Evolutionary conservation across 140 eudicot species (phyloP), one percentile per base, ranked within the genome.

Genomic region (Senecio squalidus): DNA sequence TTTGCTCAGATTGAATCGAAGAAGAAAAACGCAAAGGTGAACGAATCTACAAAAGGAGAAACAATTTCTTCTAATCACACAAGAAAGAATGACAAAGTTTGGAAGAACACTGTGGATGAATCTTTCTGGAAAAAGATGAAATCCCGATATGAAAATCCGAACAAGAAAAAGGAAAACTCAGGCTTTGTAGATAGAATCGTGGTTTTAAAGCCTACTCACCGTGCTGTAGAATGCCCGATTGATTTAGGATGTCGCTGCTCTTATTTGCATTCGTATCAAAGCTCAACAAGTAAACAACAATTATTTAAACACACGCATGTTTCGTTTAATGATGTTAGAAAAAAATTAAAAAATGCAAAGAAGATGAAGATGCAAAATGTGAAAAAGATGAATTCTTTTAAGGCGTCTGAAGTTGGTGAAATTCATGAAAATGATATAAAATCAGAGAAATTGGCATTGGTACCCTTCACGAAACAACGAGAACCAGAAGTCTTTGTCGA

Each of bases 401-500:
- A 28, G 30, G 26, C 46, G 58, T 33, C 20, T 0, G 53, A 60
- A 39, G 13, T 49, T 6, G 45, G 38, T 41, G 44, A 54, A 41
- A 36, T 9, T 28, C 56, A 38, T 29, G 48, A 49, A 31, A 54
- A 16, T 30, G 20, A 17, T 33, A 36, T 50, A 29, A 25, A 59
- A 27, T 26, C 50, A 6, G 55, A 62, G 34, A 61, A 71, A 57
- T 41, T 49, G 23, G 16, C 71, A 24, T 50, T 50, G 47, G 78
- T 38, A 38, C 62, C 70, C 0, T 66, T 23, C 51, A n/a, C 70
- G 15, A 77, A 73, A 64, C 38, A 62, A 48, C 65, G 45, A n/a
- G 84, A 70, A 62, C 64, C 71, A 1, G 82, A 77, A 15, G 69
- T 84, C 13, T 73, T 70, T 61, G 9, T 49, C 25, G 93, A 86